These are phyloP conservation scores for Colletotrichum kahawae DNA, from an alignment of 2,329 filamentous ascomycete species.

Conservation along the genomic window DNA sequence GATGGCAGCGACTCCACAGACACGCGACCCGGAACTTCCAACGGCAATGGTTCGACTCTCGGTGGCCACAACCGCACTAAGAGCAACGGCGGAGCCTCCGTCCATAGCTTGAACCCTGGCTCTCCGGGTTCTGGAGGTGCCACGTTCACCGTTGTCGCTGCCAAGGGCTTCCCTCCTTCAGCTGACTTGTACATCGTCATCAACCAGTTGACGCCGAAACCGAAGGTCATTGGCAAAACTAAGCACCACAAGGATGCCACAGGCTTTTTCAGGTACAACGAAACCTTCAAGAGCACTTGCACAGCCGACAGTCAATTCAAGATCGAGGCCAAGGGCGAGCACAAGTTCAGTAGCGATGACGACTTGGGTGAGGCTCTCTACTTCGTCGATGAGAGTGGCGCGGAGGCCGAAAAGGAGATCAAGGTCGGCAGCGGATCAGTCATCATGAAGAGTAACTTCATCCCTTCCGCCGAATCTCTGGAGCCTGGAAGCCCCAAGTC, in stretches of 20 bases:
- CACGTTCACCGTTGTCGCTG: slow-evolving; percentile 79
- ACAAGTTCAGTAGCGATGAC: slow-evolving; percentile 83
- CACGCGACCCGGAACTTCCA: slow-evolving; percentile 38
- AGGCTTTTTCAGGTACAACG: slow-evolving; percentile 73
- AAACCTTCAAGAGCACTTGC: slow-evolving; percentile 80
- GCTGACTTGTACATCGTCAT: slow-evolving; percentile 81
- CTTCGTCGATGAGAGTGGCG: slow-evolving; percentile 83
- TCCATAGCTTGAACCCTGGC: slow-evolving; percentile 65
- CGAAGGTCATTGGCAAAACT: slow-evolving; percentile 87
- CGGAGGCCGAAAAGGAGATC: slow-evolving; percentile 73
- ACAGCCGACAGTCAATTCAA: slow-evolving; percentile 86
- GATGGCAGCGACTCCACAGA: slow-evolving; percentile 23
- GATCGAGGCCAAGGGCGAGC: slow-evolving; percentile 83
- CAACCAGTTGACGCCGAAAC: slow-evolving; percentile 69
- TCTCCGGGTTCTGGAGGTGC: slow-evolving; percentile 75
- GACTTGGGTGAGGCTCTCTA: slow-evolving; percentile 86
- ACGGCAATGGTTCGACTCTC: slow-evolving; percentile 27
- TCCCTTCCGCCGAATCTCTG: slow-evolving; percentile 41
- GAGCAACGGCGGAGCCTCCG: slow-evolving; percentile 69
- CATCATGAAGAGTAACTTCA: slow-evolving; percentile 76
- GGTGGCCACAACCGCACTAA: slow-evolving; percentile 55
- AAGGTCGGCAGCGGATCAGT: slow-evolving; percentile 76
- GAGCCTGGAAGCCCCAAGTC: slow-evolving; percentile 52
- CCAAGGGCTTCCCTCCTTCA: slow-evolving; percentile 76
- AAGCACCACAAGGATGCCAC: slow-evolving; percentile 80